phyloP scores from a whole-genome alignment of 371 early-diverging fungal genomes.

The Quaeritorhiza haematococci region DNA sequence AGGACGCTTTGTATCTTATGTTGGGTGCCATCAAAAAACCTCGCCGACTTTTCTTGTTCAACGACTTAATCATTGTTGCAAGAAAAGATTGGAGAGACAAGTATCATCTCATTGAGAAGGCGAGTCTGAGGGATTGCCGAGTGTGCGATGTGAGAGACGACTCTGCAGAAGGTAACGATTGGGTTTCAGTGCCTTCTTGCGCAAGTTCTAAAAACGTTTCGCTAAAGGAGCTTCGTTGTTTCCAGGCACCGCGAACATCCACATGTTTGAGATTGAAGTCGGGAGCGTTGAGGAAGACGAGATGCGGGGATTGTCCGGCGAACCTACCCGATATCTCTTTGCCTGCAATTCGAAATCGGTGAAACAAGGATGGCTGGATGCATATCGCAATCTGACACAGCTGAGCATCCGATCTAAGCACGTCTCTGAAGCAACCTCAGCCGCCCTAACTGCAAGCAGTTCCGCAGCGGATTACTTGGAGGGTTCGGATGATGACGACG shows the following conservation, averaged over 20 bases:
- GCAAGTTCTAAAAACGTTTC: not conserved
- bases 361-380: constrained; percentile 41
- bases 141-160: constrained; percentile 42
- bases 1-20: constrained; percentile 35
- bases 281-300: constrained; percentile 6
- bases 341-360: constrained; percentile 13
- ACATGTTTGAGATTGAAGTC: constrained; percentile 39
- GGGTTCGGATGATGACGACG: constrained; percentile 21
- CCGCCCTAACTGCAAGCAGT: not conserved
- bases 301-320: constrained; percentile 3
- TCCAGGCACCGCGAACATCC: not conserved
- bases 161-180: no score
- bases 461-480: constrained; percentile 1
- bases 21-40: constrained; percentile 24
- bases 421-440: constrained; percentile 23
- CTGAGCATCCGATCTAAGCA: constrained; percentile 26
- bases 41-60: constrained; percentile 43
- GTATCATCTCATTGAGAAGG: constrained; percentile 37
- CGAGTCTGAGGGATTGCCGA: constrained; percentile 29
- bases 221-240: not conserved
- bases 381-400: constrained; percentile 31
- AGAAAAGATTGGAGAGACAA: constrained; percentile 49
- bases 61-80: constrained; percentile 43
- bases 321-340: constrained; percentile 31
- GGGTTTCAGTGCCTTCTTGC: constrained; percentile 8